These are phyloP conservation scores for Pulveroboletus frians DNA, from an alignment of 768 basidiomycete species.

Conservation along the genomic window DNA sequence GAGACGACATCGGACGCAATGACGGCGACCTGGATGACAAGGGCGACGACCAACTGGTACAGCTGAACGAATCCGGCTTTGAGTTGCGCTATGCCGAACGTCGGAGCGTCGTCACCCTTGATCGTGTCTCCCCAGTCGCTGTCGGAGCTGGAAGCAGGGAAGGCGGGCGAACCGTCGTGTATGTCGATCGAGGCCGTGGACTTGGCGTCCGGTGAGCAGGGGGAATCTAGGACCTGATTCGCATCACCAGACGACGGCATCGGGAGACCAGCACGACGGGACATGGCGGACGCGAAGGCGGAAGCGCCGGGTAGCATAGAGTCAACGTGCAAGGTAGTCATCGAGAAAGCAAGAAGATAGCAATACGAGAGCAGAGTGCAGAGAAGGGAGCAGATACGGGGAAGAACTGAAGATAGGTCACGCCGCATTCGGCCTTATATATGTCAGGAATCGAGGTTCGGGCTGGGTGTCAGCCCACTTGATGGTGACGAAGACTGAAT, in stretches of 20 bases:
- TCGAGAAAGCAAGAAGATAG: slow-evolving; percentile 1
- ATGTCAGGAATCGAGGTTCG: not conserved
- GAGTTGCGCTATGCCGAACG: slow-evolving; percentile 2
- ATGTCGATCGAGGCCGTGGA: not conserved
- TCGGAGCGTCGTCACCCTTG: not conserved
- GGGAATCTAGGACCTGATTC: not conserved
- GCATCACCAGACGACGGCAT: not conserved
- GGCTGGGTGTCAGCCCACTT: not conserved
- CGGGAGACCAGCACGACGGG: not conserved
- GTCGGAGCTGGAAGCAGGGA: not conserved
- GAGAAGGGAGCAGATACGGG: not conserved
- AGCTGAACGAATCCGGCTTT: slow-evolving; percentile 4
- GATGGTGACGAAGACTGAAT: not conserved
- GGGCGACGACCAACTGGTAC: slow-evolving; percentile 1
- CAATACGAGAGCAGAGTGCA: not conserved
- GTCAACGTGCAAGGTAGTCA: slow-evolving; percentile 1
- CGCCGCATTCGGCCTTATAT: slow-evolving; percentile 3
- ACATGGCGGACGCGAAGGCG: not conserved
- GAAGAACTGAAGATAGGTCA: not conserved
- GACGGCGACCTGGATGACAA: slow-evolving; percentile 2
- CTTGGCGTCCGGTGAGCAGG: not conserved
- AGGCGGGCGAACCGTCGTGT: not conserved
- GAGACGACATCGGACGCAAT: slow-evolving; percentile 11
- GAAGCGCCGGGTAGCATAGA: not conserved
- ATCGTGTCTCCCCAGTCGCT: not conserved